Evolutionary conservation across 345 rosid genomes (phyloP).

Genomic region (Gossypium mustelinum): DNA sequence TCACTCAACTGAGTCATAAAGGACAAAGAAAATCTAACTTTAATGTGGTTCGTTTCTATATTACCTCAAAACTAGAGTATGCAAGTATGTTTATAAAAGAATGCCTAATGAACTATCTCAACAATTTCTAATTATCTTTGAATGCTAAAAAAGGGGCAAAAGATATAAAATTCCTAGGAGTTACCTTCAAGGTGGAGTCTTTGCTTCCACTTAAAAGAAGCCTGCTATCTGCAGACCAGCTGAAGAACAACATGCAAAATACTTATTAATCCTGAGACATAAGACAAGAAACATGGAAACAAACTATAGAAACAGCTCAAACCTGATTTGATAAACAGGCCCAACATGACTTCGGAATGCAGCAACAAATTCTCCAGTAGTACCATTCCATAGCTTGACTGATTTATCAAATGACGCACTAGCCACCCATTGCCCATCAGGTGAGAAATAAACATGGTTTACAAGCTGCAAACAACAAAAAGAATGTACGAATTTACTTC

Average conservation of each 20-base stretch:
- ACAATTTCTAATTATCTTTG: neutral
- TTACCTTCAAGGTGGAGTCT: conserved; percentile 92
- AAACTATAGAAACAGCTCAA: conserved; percentile 17
- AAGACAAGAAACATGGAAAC: conserved; percentile 4
- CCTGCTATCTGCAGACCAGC: conserved; percentile 99
- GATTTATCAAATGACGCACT: conserved; percentile 97
- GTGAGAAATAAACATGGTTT: conserved; percentile 96
- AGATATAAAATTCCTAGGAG: neutral
- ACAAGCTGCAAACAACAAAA: conserved; percentile 57
- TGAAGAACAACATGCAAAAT: conserved; percentile 26
- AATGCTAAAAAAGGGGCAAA: neutral
- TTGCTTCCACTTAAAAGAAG: conserved; percentile 95
- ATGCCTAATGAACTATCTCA: neutral
- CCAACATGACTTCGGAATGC: conserved; percentile 91
- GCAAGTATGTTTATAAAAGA: neutral
- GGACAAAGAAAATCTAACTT: neutral
- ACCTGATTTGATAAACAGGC: conserved; percentile 92
- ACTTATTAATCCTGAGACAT: conserved; percentile 4
- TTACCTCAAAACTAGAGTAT: neutral
- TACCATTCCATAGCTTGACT: conserved; percentile 89
- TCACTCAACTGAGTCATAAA: neutral
- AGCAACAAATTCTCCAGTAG: conserved; percentile 79
- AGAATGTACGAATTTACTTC: conserved; percentile 53
- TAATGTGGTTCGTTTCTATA: neutral
- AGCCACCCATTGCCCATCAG: conserved; percentile 94